phyloP scores from a whole-genome alignment of 805 yeast species.

The Starmerella bacillaris region DNA sequence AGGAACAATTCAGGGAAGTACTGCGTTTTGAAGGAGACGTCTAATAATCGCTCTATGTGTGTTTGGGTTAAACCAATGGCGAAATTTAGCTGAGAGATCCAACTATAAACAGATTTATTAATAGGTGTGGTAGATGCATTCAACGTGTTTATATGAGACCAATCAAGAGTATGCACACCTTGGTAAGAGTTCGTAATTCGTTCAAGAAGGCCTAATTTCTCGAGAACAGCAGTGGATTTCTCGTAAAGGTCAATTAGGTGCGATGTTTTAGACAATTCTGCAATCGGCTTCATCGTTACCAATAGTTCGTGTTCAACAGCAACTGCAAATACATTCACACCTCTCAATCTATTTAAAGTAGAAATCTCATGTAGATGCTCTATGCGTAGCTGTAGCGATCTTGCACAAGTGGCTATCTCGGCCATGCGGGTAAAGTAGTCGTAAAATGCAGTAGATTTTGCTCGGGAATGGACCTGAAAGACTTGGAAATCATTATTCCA shows the following conservation, averaged over 20 bases:
- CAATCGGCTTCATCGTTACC: too few relatives aligned
- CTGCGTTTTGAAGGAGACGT: background rate
- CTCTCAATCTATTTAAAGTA: too few relatives aligned
- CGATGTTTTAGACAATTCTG: too few relatives aligned
- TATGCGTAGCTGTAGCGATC: background rate
- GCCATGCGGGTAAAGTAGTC: background rate
- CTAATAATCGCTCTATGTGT: background rate
- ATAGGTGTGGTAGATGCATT: too few relatives aligned
- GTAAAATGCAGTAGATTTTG: background rate
- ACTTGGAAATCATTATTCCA: background rate
- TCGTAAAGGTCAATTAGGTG: too few relatives aligned
- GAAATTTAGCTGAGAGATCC: constrained; percentile 13
- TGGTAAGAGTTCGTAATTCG: too few relatives aligned
- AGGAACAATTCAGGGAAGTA: constrained; percentile 13
- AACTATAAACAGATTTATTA: constrained; percentile 7
- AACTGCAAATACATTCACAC: too few relatives aligned
- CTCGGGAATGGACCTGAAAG: background rate
- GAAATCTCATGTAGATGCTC: background rate
- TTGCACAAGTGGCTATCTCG: background rate
- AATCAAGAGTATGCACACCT: too few relatives aligned
- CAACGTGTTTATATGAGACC: too few relatives aligned
- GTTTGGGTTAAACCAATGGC: constrained; percentile 8
- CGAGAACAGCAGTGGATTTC: too few relatives aligned
- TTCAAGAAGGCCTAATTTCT: too few relatives aligned
- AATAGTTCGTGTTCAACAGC: too few relatives aligned